phyloP scores from a whole-genome alignment of 768 basidiomycete genomes.

The Clavulina sp. region DNA sequence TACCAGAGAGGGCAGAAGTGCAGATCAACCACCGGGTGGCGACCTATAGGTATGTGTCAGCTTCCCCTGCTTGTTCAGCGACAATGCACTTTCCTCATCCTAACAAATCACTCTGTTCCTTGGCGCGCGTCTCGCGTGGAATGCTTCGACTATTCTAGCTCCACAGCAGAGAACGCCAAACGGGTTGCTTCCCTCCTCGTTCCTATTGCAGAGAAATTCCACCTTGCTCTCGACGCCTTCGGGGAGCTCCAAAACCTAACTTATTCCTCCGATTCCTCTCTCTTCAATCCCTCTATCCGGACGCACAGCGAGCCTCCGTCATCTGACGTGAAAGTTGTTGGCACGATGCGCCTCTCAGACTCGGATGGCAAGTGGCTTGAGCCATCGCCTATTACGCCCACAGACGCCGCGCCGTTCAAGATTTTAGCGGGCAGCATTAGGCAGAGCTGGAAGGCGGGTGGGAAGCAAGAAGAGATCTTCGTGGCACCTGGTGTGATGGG shows the following conservation, averaged over 20 bases:
- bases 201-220: conserved; percentile 3
- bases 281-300: no score
- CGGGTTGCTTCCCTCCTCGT: conserved; percentile 5
- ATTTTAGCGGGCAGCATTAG: conserved; percentile 47
- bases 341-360: conserved; percentile 33
- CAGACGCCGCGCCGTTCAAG: conserved; percentile 26
- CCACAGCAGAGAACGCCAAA: conserved; percentile 4
- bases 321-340: conserved; percentile 16
- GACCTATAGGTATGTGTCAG: conserved; percentile 22
- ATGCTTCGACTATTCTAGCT: conserved; percentile 3
- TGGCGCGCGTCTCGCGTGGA: no score
- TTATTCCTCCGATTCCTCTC: not conserved
- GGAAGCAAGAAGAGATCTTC: conserved; percentile 8
- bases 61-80: not conserved
- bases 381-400: conserved; percentile 46
- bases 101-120: no score
- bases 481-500: no score
- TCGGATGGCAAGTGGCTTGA: conserved; percentile 35
- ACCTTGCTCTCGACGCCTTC: conserved; percentile 8
- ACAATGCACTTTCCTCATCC: not conserved
- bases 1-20: conserved; percentile 56
- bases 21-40: conserved; percentile 59
- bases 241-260: conserved; percentile 7
- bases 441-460: no score
- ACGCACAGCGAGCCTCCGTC: not conserved